phyloP scores from a whole-genome alignment of 805 yeast genomes.

The Kuraishia ogatae region DNA sequence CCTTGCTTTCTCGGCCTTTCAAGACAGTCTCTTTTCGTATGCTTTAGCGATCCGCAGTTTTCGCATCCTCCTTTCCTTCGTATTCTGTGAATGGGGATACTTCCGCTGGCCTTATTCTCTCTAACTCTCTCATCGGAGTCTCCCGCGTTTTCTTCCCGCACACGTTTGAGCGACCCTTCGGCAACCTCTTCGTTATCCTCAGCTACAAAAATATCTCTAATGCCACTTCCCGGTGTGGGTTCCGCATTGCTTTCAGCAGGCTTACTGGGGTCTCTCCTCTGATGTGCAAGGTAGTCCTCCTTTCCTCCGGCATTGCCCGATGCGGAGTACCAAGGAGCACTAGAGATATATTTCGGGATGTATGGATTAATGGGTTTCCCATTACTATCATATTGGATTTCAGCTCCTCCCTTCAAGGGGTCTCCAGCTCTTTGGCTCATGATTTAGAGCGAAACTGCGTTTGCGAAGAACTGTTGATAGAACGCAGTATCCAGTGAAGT shows the following conservation, averaged over 20 bases:
- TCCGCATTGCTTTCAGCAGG: conserved; percentile 37
- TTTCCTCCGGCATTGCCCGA: conserved; percentile 8
- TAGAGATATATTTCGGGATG: conserved; percentile 30
- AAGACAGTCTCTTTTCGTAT: conserved; percentile 43
- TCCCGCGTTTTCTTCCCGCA: conserved; percentile 2
- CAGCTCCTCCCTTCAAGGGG: background rate
- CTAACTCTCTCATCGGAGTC: conserved; percentile 9
- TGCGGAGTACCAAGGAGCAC: conserved; percentile 31
- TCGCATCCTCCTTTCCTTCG: conserved; percentile 23
- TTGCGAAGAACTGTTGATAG: too few species aligned
- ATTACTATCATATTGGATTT: background rate
- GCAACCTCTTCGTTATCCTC: conserved; percentile 3
- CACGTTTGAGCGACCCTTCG: conserved; percentile 4
- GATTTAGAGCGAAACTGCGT: too few species aligned
- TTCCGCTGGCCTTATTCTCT: background rate
- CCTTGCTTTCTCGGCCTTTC: conserved; percentile 41
- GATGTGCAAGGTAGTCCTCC: conserved; percentile 48
- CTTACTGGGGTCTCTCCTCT: conserved; percentile 32
- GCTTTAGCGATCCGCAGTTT: conserved; percentile 52
- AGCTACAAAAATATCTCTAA: conserved; percentile 32
- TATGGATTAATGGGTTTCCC: conserved; percentile 10
- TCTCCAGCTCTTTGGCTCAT: background rate
- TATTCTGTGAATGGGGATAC: background rate
- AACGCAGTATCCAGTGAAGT: too few species aligned
- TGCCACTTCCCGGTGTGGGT: conserved; percentile 50